Conservation (phyloP, 164 flowering plant species). For the Magnolia officinalis region DNA sequence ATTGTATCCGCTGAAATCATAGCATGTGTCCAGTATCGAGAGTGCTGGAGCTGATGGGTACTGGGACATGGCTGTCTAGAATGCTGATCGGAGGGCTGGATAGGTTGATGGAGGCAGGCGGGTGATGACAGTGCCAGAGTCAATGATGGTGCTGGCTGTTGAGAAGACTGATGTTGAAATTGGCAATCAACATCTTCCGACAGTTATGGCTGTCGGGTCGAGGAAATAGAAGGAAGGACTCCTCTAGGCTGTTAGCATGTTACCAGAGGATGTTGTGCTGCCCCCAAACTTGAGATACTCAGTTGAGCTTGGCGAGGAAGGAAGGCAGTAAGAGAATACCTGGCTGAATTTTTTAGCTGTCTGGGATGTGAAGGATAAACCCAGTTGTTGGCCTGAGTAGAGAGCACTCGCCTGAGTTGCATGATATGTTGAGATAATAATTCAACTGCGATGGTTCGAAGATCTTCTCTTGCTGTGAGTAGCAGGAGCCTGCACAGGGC, state of each 20-base stretch:
- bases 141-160: constrained; percentile 31
- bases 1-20: constrained; percentile 29
- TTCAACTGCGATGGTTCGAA: constrained; percentile 40
- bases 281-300: constrained; percentile 41
- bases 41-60: constrained; percentile 32
- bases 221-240: constrained; percentile 34
- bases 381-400: constrained; percentile 23
- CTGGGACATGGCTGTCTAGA: constrained; percentile 36
- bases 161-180: constrained; percentile 21
- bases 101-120: constrained; percentile 48
- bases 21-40: constrained; percentile 65
- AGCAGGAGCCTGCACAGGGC: constrained; percentile 29
- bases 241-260: constrained; percentile 8
- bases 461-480: constrained; percentile 37
- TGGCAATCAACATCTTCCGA: constrained; percentile 24
- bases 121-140: constrained; percentile 61
- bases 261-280: neutral
- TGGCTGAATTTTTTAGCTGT: constrained; percentile 32
- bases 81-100: constrained; percentile 30
- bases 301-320: constrained; percentile 28
- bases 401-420: constrained; percentile 29
- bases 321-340: constrained; percentile 55
- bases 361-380: constrained; percentile 39
- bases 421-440: constrained; percentile 35
- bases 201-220: constrained; percentile 19